phyloP scores from a whole-genome alignment of 202 grass and related monocot genomes.

The Setaria italica region DNA sequence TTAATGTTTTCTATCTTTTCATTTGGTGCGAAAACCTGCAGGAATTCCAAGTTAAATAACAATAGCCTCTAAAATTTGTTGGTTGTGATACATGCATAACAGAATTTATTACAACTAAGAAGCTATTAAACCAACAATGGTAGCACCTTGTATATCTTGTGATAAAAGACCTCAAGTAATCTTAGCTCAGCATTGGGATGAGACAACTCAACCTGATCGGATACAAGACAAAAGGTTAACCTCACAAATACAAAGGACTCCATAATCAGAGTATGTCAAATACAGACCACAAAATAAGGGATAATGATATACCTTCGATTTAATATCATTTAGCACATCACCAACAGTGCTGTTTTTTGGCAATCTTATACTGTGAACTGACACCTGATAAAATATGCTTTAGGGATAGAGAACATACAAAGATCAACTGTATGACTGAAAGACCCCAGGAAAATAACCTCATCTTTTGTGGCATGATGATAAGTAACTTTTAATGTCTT shows the following conservation, averaged over 20 bases:
- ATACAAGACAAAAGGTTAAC: slow-evolving; percentile 38
- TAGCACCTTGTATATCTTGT: slow-evolving; percentile 98
- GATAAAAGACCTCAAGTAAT: slow-evolving; percentile 97
- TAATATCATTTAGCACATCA: slow-evolving; percentile 87
- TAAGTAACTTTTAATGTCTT: slow-evolving; percentile 98
- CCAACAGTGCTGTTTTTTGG: slow-evolving; percentile 96
- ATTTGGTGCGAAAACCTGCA: slow-evolving; percentile 84
- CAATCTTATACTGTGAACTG: slow-evolving; percentile 88
- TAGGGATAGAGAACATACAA: slow-evolving; percentile 19
- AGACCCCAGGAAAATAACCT: slow-evolving; percentile 52
- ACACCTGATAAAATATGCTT: slow-evolving; percentile 66
- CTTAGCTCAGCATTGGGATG: slow-evolving; percentile 88
- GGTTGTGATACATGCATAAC: background rate
- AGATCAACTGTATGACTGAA: background rate
- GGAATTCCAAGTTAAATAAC: slow-evolving; percentile 43
- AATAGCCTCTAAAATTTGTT: background rate
- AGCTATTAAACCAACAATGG: slow-evolving; percentile 29
- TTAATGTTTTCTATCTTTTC: slow-evolving; percentile 99
- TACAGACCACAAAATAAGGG: slow-evolving; percentile 35
- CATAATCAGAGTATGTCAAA: background rate
- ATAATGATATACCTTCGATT: slow-evolving; percentile 75
- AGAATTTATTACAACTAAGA: slow-evolving; percentile 33
- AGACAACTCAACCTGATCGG: slow-evolving; percentile 82
- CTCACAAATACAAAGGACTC: slow-evolving; percentile 9
- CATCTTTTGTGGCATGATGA: slow-evolving; percentile 92